Evolutionary conservation across 1,284 basidiomycete genomes (phyloP).

Genomic region (Cystobasidium sp.): DNA sequence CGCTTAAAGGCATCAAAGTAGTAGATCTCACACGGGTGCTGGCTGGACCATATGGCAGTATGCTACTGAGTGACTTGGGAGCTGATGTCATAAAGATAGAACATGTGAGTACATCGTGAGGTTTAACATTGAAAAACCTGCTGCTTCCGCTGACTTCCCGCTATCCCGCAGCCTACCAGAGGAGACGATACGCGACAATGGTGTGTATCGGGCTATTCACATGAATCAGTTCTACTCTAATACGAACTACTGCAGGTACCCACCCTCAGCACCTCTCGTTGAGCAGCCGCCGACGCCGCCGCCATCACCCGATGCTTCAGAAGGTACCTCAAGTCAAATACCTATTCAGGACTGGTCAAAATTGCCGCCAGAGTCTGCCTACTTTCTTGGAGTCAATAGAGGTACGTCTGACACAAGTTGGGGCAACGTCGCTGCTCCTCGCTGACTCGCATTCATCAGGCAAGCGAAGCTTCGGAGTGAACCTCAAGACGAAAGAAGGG

Average conservation of each 20-base stretch:
- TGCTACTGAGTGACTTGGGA: conserved; percentile 82
- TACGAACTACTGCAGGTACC: conserved; percentile 17
- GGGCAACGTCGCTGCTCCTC: no score
- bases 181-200: conserved; percentile 84
- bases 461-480: conserved; percentile 67
- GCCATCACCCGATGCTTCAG: conserved; percentile 65
- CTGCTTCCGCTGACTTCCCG: background rate
- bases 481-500: conserved; percentile 80
- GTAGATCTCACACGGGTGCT: conserved; percentile 86
- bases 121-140: background rate
- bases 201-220: conserved; percentile 36
- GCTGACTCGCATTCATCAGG: background rate
- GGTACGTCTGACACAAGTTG: no score
- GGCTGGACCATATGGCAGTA: conserved; percentile 85
- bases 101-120: conserved; percentile 27
- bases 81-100: conserved; percentile 82
- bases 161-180: conserved; percentile 59
- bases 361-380: conserved; percentile 86
- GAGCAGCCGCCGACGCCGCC: conserved; percentile 64
- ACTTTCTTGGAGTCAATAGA: conserved; percentile 86
- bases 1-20: conserved; percentile 76
- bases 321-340: conserved; percentile 58
- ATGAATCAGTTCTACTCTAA: background rate
- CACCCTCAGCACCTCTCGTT: conserved; percentile 37
- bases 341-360: conserved; percentile 62